These are phyloP conservation scores for Spinellus fusiger DNA, from an alignment of 192 early-diverging fungal species.

Conservation along the genomic window DNA sequence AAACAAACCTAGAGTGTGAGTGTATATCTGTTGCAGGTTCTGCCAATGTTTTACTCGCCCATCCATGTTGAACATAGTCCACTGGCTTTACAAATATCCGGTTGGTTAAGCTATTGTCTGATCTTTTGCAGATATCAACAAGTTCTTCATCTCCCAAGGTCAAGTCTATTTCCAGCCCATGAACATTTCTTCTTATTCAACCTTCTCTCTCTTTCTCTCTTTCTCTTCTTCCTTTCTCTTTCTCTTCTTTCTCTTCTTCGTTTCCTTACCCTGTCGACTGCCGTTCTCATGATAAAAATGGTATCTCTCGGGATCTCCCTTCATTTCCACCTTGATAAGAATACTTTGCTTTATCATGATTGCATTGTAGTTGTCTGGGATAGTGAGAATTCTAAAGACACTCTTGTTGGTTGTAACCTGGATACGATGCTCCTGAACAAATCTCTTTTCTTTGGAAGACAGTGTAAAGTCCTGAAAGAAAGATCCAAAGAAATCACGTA, in stretches of 20 bases:
- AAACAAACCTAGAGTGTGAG: too few species aligned
- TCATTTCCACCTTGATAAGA: constrained; percentile 1
- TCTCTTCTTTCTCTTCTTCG: neutral
- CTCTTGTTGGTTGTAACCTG: constrained; percentile 8
- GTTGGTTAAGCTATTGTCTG: constrained; percentile 14
- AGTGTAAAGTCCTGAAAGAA: too few species aligned
- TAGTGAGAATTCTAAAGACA: neutral
- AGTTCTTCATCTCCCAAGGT: constrained; percentile 13
- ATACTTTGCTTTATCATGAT: neutral
- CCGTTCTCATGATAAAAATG: constrained; percentile 12
- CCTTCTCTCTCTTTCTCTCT: too few species aligned
- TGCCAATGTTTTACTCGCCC: neutral
- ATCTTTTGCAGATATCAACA: constrained; percentile 18
- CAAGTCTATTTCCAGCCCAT: constrained; percentile 12
- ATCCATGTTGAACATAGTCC: neutral
- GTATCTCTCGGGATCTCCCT: constrained; percentile 7
- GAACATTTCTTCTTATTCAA: too few species aligned
- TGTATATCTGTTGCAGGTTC: too few species aligned
- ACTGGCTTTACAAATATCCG: constrained; percentile 17
- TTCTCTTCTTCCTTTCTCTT: constrained; percentile 3
- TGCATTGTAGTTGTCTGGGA: constrained; percentile 1
- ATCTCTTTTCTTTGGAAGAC: too few species aligned
- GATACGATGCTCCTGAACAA: constrained; percentile 4
- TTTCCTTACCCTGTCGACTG: neutral
- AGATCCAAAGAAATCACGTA: neutral